A percentile compares a stretch with the other conserved stretches of the same genome.
These are phyloP conservation scores for Phytophthora podocarpi DNA, from an alignment of 352 stramenopile species.

Conservation along the genomic window DNA sequence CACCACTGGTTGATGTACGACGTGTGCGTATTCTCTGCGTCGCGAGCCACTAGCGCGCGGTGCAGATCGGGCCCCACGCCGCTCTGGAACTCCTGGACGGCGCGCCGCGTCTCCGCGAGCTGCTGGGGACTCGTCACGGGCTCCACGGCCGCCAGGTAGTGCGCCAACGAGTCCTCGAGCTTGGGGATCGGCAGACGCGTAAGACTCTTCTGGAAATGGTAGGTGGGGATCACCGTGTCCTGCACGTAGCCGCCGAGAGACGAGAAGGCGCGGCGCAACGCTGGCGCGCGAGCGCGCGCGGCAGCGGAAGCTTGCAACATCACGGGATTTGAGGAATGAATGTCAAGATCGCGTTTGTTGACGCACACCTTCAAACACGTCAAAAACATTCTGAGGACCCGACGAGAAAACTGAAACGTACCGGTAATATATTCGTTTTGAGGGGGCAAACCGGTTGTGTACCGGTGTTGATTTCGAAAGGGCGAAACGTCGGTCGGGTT, in stretches of 20 bases:
- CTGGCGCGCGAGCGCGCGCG: background rate
- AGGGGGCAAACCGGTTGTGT: no score
- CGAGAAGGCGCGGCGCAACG: constrained; percentile 34
- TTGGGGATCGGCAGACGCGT: constrained; percentile 87
- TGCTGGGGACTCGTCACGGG: constrained; percentile 66
- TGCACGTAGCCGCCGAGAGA: constrained; percentile 67
- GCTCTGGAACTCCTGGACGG: constrained; percentile 60
- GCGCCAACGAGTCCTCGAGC: constrained; percentile 81
- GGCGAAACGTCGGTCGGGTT: constrained; percentile 11
- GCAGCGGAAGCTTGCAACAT: constrained; percentile 7
- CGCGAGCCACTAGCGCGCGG: constrained; percentile 69
- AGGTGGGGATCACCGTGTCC: constrained; percentile 88
- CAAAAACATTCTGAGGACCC: background rate
- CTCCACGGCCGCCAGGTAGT: constrained; percentile 80
- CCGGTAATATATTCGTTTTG: no score
- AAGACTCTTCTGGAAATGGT: constrained; percentile 88
- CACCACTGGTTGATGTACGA: constrained; percentile 94
- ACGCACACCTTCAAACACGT: constrained; percentile 12
- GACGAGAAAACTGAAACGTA: no score
- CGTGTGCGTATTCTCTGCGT: constrained; percentile 85
- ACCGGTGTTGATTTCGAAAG: no score
- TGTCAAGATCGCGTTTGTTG: constrained; percentile 22
- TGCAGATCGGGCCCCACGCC: constrained; percentile 75
- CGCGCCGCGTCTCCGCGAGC: constrained; percentile 58
- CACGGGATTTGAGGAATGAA: no score